Base-by-base conservation (phyloP, 1,284 basidiomycete species). In the Lignosus rhinocerotis region DNA sequence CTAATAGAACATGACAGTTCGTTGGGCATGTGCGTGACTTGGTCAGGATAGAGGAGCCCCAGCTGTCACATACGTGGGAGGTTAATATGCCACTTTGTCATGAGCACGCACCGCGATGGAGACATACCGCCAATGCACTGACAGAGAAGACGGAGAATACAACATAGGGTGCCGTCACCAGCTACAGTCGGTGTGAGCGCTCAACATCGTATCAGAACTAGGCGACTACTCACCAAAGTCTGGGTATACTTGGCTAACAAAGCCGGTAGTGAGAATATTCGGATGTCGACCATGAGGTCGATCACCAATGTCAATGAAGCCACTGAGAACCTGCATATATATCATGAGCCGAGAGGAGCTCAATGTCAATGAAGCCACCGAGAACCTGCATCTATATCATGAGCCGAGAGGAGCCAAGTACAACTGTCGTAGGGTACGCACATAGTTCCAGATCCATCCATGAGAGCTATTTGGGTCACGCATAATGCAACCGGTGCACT, bases 261-360 rank as follows among this genome's bases (percentile, higher is more conserved):
- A 38, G 11, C 34, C 8, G 55, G n/a, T 3, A 53, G 14, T 16
- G 56, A 16, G 5, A 66, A 33, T 17, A 59, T 36, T 8, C 52
- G 58, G 5, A 59, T 59, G 9, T 62, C 64, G 17, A 57, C 43
- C 32, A 67, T 33, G 33, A 63, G 42, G 33, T 68, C 64, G 11
- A 67, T 34, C 7, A 68, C 61, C 38, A 66, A 38, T 16, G 64
- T 56, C 45, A 66, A 55, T 31, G 66, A 65, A n/a, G 63, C 61
- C 5, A 60, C 46, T 1, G 60, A 58, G 42, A 63, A 63, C 63
- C 65, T 66, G 46, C 33, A 17, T 7, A 31, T 21, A 6, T 42
- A 12, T 41, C 11, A 44, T 38, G 17, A 51, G 31, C 25, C 25
- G 25, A 25, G 25, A 25, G 25, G 25, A 25, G 25, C 25, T n/a